Evolutionary conservation across 495 filamentous ascomycete species (phyloP).

Genomic region (Penicillium malachiteum): DNA sequence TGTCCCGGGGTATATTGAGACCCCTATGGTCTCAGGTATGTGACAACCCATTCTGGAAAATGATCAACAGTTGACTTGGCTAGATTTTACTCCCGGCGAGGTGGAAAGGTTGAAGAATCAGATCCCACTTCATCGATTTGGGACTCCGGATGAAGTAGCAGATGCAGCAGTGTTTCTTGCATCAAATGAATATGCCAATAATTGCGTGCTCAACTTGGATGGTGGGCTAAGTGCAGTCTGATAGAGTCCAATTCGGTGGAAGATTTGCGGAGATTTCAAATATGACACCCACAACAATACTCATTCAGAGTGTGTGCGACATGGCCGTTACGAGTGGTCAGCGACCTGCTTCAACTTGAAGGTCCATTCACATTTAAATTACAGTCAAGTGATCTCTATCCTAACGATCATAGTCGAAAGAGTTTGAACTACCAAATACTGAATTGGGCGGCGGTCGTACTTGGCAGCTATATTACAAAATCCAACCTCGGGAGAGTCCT

Average conservation of each 20-base stretch:
- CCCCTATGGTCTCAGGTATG: constrained; percentile 72
- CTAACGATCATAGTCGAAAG: too few species aligned
- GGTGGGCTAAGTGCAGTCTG: constrained; percentile 73
- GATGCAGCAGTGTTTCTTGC: constrained; percentile 77
- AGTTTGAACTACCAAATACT: too few species aligned
- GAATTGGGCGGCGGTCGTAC: too few species aligned
- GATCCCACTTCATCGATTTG: constrained; percentile 72
- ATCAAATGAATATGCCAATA: constrained; percentile 77
- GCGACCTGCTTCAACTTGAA: too few species aligned
- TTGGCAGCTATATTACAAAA: too few species aligned
- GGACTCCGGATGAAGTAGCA: constrained; percentile 68
- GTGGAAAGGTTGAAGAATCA: constrained; percentile 31
- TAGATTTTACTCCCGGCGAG: constrained; percentile 40
- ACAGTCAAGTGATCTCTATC: too few species aligned
- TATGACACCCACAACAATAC: too few species aligned
- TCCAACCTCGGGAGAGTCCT: too few species aligned
- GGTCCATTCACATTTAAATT: too few species aligned
- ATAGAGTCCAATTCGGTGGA: neutral
- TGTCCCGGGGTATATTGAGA: constrained; percentile 79
- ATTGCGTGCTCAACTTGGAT: constrained; percentile 83
- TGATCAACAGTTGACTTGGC: neutral
- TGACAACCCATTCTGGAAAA: neutral
- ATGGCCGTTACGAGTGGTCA: too few species aligned
- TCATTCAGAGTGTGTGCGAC: too few species aligned
- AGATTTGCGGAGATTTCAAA: neutral